Base-by-base conservation (phyloP, 371 early-diverging fungal genomes). In the Apophysomyces ossiformis region DNA sequence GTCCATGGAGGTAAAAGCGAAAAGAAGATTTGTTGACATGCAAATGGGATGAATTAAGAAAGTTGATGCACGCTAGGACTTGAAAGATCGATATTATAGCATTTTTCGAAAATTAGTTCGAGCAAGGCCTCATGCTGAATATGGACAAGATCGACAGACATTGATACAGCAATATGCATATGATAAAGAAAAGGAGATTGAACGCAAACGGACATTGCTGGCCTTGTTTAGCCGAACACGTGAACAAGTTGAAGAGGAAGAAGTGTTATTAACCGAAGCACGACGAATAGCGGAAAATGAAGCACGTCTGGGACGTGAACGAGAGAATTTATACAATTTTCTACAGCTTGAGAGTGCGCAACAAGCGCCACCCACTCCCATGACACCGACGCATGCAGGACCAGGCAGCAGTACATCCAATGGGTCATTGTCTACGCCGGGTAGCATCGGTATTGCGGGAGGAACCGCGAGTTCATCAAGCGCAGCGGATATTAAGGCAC, bases 171-270 rank as follows among this genome's bases (percentile, higher is more conserved):
- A 76, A 12, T 87, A 84, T 64, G 68, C 44, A 38, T 92, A 73
- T 72, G 85, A 89, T 69, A 89, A 89, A 73, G 66, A 72, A 58
- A 77, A 67, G 61, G 96, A 96, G 73, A 69, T 85, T 7, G 92
- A 94, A 67, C 82, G 97, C 21, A 96, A 96, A 74, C 81, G 85
- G 67, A 87, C 92, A 16, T 78, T 97, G 15, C 87, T 84, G 26
- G 75, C 78, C 18, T 74, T 97, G 46, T 89, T 87, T 63, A 76
- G 69, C 13, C 87, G 96, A 26, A 89, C 93, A 11, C 79, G 83
- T 16, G 95, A 93, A 58, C 89, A 96, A 70, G 87, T 95, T 36
- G 85, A 91, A 75, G 96, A 96, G 69, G 96, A 95, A 70, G 94
- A 92, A 67, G 79, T 85, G 12, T 71, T 96, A 39, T 84, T 89